These are phyloP conservation scores for Fusarium dlaminii DNA, from an alignment of 2,329 filamentous ascomycete species.

Conservation along the genomic window DNA sequence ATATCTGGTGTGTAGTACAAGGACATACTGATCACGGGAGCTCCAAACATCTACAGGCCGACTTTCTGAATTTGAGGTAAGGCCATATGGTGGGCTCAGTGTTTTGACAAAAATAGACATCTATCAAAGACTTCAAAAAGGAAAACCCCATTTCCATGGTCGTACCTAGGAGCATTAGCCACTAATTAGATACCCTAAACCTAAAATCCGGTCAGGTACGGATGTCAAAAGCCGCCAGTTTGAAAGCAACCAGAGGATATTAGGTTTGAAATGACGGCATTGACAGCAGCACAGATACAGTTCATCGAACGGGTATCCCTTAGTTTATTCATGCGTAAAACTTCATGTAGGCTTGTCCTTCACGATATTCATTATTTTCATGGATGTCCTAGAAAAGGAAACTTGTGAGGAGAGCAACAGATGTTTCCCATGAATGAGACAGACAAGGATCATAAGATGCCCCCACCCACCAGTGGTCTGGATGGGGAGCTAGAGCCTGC, in stretches of 20 bases:
- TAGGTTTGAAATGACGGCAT: not conserved
- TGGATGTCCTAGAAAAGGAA: not conserved
- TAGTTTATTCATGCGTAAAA: not conserved
- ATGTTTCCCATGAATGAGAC: constrained; percentile 15
- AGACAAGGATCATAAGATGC: constrained; percentile 4
- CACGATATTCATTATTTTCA: not conserved
- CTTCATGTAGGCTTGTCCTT: not conserved
- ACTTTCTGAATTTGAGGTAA: not conserved
- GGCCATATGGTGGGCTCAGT: not conserved
- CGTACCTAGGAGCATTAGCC: not conserved
- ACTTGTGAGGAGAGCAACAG: not conserved
- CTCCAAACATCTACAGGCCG: no score
- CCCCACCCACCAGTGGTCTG: constrained; percentile 27
- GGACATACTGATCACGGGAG: no score
- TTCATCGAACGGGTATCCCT: constrained; percentile 3
- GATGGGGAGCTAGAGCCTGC: constrained; percentile 21
- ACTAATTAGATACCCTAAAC: constrained; percentile 16
- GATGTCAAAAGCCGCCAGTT: not conserved
- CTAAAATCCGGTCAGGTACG: not conserved
- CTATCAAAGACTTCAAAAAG: not conserved
- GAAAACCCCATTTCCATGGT: not conserved
- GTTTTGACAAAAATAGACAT: not conserved
- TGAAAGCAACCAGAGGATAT: not conserved
- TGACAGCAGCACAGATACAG: constrained; percentile 13
- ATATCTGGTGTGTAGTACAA: not conserved